Base-by-base conservation (phyloP, 257 asterid species). In the Linaria vulgaris region DNA sequence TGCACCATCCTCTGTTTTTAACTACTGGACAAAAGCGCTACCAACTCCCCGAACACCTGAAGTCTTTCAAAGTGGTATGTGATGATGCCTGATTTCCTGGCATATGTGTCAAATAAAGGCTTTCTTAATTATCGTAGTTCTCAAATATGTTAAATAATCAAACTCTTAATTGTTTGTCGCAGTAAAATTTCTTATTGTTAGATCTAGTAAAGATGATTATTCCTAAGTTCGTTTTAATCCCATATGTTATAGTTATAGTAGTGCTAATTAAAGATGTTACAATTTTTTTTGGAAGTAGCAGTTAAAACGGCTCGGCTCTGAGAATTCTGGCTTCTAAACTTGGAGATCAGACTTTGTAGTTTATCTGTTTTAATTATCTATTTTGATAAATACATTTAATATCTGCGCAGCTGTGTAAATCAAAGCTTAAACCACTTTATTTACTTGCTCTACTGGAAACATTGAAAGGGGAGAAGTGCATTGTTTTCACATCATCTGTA, bases 401-500 rank as follows among this genome's bases (percentile, higher is more conserved):
- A 41, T 51, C 45, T 67, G 12, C 63, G 84, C 91, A 91, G 98
- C 72, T 86, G 37, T 91, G 98, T 39, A 78, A 77, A 64, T 76
- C 95, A 56, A 83, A 86, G 74, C 83, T 83, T 48, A 91, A 91
- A 80, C 98, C 98, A 57, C 59, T 88, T 31, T 91, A 86, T 70
- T 79, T 91, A 45, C 91, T 84, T 23, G 85, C 92, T n/a, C 95
- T 91, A 30, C 79, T 91, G 76, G 83, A 80, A 76, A 74, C 72
- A 59, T 64, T 91, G 79, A 80, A 71, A 71, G 83, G 82, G 70
- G 92, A 91, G 72, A 88, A 91, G 73, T 78, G 88, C 71, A 91
- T 91, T 67, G 87, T 91, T 74, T 88, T 91, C 88, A 88, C 96
- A 46, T 79, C 91, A 63, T 91, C 98, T 1, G 92, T 91, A 23